Percentiles rank a stretch among this genome's conserved stretches.
Evolutionary conservation across 1,139 yeast genomes (phyloP).

Genomic region (Candida albicans): DNA sequence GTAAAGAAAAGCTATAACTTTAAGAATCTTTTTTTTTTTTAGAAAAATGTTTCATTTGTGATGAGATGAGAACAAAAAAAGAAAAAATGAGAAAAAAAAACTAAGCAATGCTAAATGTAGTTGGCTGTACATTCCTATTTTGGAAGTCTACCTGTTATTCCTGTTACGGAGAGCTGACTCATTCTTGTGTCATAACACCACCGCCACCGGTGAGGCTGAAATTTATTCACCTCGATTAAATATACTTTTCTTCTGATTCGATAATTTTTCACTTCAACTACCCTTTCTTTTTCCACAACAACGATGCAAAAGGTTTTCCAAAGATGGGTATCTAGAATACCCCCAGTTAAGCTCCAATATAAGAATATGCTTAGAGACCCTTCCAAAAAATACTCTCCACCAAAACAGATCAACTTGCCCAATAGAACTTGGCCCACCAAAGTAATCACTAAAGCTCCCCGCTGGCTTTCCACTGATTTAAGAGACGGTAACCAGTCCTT

Average conservation of each 20-base stretch:
- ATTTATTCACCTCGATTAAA: neutral
- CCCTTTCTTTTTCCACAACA: neutral
- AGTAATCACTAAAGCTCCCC: slow-evolving; percentile 75
- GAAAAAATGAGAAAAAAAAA: slow-evolving; percentile 4
- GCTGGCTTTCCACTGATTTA: slow-evolving; percentile 95
- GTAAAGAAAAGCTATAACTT: neutral
- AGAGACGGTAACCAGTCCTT: slow-evolving; percentile 97
- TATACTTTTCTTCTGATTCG: slow-evolving; percentile 1
- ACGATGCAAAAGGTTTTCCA: slow-evolving; percentile 28
- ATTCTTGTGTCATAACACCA: neutral
- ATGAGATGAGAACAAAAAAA: slow-evolving; percentile 11
- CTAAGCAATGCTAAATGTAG: neutral
- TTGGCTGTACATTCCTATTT: neutral
- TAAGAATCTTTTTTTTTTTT: slow-evolving; percentile 6
- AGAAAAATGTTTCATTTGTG: slow-evolving; percentile 8
- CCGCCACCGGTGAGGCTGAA: neutral
- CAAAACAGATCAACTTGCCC: slow-evolving; percentile 65
- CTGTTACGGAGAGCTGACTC: slow-evolving; percentile 1
- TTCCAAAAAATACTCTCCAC: slow-evolving; percentile 69
- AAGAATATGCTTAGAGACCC: slow-evolving; percentile 62
- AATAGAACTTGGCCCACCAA: slow-evolving; percentile 88
- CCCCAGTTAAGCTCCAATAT: slow-evolving; percentile 19
- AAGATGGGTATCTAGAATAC: slow-evolving; percentile 24
- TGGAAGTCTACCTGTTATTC: neutral
- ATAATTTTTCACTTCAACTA: neutral